Conservation (phyloP, 371 early-diverging fungal species). For the Umbelopsis sp. region DNA sequence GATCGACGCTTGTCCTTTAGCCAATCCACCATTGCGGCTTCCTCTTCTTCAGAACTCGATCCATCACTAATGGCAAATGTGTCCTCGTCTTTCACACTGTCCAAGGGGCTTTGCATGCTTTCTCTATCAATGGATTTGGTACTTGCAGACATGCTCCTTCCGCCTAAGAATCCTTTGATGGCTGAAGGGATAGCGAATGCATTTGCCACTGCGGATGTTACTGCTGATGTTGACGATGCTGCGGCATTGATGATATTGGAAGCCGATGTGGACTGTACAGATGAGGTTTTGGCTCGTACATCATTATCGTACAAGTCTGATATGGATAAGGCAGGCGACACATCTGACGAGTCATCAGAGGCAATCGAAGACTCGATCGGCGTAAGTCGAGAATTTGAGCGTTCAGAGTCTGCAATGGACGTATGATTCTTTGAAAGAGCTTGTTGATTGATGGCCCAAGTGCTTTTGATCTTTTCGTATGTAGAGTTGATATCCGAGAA, state of each 20-base stretch:
- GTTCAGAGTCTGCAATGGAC: not conserved
- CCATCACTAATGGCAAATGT: not conserved
- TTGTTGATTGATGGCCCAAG: conserved; percentile 36
- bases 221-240: conserved; percentile 9
- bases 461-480: conserved; percentile 32
- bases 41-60: conserved; percentile 47
- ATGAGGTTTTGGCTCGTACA: conserved; percentile 9
- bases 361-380: conserved; percentile 8
- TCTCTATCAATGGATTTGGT: not conserved
- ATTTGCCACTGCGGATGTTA: conserved; percentile 34
- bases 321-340: conserved; percentile 44
- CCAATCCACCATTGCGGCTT: conserved; percentile 42
- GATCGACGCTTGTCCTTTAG: conserved; percentile 43
- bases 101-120: not conserved
- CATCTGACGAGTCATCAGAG: conserved; percentile 11
- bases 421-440: not conserved
- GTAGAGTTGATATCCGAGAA: conserved; percentile 58
- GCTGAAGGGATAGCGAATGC: conserved; percentile 40
- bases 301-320: conserved; percentile 42
- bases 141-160: conserved; percentile 8
- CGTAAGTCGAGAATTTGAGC: not conserved
- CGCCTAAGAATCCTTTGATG: conserved; percentile 31
- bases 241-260: conserved; percentile 7
- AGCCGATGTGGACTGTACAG: not conserved
- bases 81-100: not conserved